A percentile compares a stretch with the other conserved stretches of the same genome.
phyloP scores from a whole-genome alignment of 78 protist genomes.

The Dictyostelium brefeldianum region DNA sequence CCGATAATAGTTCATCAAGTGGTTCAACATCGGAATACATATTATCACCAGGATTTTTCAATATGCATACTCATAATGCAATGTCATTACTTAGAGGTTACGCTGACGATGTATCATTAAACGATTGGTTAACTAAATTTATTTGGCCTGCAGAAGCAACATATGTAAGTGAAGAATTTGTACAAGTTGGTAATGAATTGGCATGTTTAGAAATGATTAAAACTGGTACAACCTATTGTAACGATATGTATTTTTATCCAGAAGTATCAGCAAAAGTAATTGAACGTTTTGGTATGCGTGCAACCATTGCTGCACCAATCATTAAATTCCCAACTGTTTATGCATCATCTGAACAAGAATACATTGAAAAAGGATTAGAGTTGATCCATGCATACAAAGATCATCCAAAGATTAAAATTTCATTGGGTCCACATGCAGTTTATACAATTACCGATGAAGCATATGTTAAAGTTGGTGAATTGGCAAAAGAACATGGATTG shows the following conservation, averaged over 20 bases:
- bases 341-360: conserved; percentile 44
- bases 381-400: conserved; percentile 37
- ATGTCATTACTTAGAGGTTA: conserved; percentile 80
- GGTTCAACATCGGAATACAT: conserved; percentile 44
- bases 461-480: conserved; percentile 43
- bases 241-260: conserved; percentile 88
- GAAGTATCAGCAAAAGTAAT: conserved; percentile 72
- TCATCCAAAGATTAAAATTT: conserved; percentile 33
- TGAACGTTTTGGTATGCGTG: conserved; percentile 65
- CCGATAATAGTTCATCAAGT: neutral
- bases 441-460: conserved; percentile 74
- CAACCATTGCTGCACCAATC: conserved; percentile 61
- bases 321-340: conserved; percentile 80
- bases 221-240: conserved; percentile 87
- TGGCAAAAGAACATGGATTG: conserved; percentile 50
- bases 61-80: conserved; percentile 83
- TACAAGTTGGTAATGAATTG: conserved; percentile 65
- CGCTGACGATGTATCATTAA: conserved; percentile 75
- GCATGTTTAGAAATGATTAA: conserved; percentile 87
- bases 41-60: conserved; percentile 80
- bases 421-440: conserved; percentile 77
- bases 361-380: conserved; percentile 57
- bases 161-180: conserved; percentile 70
- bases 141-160: conserved; percentile 88
- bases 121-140: conserved; percentile 69